Evolutionary conservation across 1,284 basidiomycete genomes (phyloP), one percentile per base, ranked within the genome.

Genomic region (Coniophora puteana): DNA sequence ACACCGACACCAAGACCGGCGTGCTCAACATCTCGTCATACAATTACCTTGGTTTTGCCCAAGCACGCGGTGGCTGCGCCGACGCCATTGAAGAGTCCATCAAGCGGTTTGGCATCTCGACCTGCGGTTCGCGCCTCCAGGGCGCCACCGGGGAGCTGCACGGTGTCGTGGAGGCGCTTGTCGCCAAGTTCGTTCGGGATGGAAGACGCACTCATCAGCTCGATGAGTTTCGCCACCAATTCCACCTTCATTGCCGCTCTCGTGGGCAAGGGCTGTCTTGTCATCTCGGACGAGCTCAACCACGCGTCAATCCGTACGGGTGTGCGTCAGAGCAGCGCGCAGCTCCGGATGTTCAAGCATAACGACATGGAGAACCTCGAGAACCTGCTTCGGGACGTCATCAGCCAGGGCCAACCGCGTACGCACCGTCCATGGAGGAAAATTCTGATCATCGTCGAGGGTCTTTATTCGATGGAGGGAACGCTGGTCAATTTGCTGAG

Each of bases 191-290:
- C 61, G 65, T 93, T 5, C 4, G 92, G 92, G 16, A 76, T 74
- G 61, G 91, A 96, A 58, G 87, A 92, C 44, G 74, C 90, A 29
- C 71, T 95, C 46, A 80, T 96, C 52, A 78, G 85, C 50, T 93
- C 90, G n/a, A 95, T 95, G 91, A 93, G 93, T 18, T 96, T 94
- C 57, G 93, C 93, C 5, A 97, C 93, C 49, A 97, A 97, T 67
- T 93, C 90, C 47, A 93, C 93, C 1, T 87, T 85, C 46, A 86
- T 98, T 45, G 93, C 93, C 2, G 91, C 91, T 1, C 66, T 97
- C 13, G 88, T 92, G 38, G 71, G 74, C 49, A 94, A 93, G 55
- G 93, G 93, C 6, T 92, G 89, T 57, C 70, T 98, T 21, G 84
- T 98, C 57, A 93, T 98, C 52, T 95, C 92, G 0, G 93, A 98